Evolutionary conservation across 495 filamentous ascomycete genomes (phyloP), one percentile per base, ranked within the genome.

Genomic region (Cryomyces antarcticus): DNA sequence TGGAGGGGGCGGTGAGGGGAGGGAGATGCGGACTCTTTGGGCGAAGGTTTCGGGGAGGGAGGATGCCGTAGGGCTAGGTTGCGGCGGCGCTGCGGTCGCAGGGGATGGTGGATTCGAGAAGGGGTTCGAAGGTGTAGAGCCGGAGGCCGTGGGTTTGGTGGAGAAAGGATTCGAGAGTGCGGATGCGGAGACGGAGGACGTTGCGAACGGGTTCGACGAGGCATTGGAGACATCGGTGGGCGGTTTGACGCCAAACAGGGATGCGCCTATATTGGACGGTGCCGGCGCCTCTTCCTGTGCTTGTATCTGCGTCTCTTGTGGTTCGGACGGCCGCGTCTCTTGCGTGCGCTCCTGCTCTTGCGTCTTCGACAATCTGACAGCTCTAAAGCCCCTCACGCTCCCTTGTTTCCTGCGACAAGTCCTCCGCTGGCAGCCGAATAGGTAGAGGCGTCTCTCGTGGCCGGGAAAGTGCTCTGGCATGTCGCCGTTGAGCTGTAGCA

Each of bases 401-500:
- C 89, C 89, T 30, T 77, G 73, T 55, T 86, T 88, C 38, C 83
- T 68, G 55, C 82, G 73, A 56, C 89, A 99, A 17, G 74, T 64
- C 57, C 83, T 88, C 42, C 72, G 65, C 42, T 70, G 69, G 56
- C 89, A 99, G 35, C 68, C 67, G 53, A 86, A 86, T 7, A 96
- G 62, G 52, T 94, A 95, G 34, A 96, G 54, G 37, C 88, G 71
- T 42, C 89, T 65, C 55, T 95, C 85, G 55, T 96, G 78, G 27
- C 73, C 74, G 13, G 82, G 80, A 55, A 92, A 93, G 31, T 72
- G 67, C 33, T 92, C 79, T 13, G 83, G 86, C 33, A 99, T 66
- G 47, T 93, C 86, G 52, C 76, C 88, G 61, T 99, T 82, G 37
- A 99, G 67, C 59, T 96, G 84, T 36, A 99, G 71, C 9, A 96